phyloP scores from a whole-genome alignment of 129 eudicot genomes.

The Artemisia argyi region DNA sequence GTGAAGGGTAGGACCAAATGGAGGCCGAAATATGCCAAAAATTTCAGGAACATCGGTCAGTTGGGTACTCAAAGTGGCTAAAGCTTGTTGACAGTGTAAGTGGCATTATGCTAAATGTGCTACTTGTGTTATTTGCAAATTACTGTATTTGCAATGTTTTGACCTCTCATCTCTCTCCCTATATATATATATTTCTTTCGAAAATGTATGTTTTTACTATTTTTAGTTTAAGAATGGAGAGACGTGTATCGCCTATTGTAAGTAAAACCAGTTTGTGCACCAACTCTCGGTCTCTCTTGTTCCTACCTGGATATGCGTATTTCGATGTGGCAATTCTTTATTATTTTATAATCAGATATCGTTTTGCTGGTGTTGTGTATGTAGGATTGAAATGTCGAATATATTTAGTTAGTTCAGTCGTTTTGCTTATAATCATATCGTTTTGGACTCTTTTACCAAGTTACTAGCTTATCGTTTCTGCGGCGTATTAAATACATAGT shows the following conservation, averaged over 20 bases:
- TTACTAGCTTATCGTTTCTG: too few species aligned
- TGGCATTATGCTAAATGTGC: conserved; percentile 2
- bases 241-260: conserved; percentile 36
- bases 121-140: conserved; percentile 8
- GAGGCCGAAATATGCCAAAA: conserved; percentile 61
- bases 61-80: conserved; percentile 44
- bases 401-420: background rate
- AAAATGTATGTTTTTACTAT: conserved; percentile 23
- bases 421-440: background rate
- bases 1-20: conserved; percentile 78
- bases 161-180: conserved; percentile 7
- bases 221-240: conserved; percentile 28
- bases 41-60: conserved; percentile 32
- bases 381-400: background rate
- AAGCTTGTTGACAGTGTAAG: conserved; percentile 11
- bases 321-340: conserved; percentile 30
- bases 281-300: conserved; percentile 17
- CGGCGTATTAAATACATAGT: too few species aligned
- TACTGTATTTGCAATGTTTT: conserved; percentile 14
- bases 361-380: conserved; percentile 11
- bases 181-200: conserved; percentile 24
- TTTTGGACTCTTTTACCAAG: too few species aligned
- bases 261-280: conserved; percentile 28
- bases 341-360: conserved; percentile 27
- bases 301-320: conserved; percentile 15